Evolutionary conservation across 352 stramenopile genomes (phyloP), one percentile per base, ranked within the genome.

Genomic region (Phytophthora multivora): DNA sequence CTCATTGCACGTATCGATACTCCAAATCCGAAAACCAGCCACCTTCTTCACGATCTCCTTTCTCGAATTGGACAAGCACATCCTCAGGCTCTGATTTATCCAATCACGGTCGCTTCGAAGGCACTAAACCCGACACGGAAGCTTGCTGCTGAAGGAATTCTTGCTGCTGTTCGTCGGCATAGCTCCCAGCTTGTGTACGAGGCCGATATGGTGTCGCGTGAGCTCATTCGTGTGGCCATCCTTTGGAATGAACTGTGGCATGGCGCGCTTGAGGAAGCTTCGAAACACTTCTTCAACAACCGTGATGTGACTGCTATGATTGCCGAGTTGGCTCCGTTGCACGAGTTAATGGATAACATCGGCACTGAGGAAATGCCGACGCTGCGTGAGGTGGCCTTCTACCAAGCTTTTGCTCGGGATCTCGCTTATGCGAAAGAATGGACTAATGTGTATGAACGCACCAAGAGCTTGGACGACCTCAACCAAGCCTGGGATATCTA

Each of bases 241-340:
- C 73, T 99, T 4, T 99, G 98, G 98, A 93, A 99, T 61, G 98
- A 99, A 72, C 82, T 98, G 23, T 99, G 98, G 98, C 96, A 99
- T 57, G 97, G 92, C 4, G 84, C 83, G 13, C 83, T 99, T 3
- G 98, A 99, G 71, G 96, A 99, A 70, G 98, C 98, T 0, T 98
- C 92, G 2, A 91, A 98, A 35, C 83, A 99, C 42, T 97, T 99
- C 73, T 99, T 99, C 71, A 97, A 93, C 46, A 96, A 99, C 59
- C 95, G 90, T 25, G 97, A 99, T 74, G 86, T 98, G 21, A 88
- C 91, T 48, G 95, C 83, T 11, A 99, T 99, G 97, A 84, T 99
- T 38, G 89, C 96, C 30, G 93, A 98, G 33, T 77, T 99, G 1
- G 75, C 93, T 21, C 95, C 96, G 28, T 78, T 99, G 25, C 98